Evolutionary conservation across 495 filamentous ascomycete genomes (phyloP).

Genomic region (Cercophora newfieldiana): DNA sequence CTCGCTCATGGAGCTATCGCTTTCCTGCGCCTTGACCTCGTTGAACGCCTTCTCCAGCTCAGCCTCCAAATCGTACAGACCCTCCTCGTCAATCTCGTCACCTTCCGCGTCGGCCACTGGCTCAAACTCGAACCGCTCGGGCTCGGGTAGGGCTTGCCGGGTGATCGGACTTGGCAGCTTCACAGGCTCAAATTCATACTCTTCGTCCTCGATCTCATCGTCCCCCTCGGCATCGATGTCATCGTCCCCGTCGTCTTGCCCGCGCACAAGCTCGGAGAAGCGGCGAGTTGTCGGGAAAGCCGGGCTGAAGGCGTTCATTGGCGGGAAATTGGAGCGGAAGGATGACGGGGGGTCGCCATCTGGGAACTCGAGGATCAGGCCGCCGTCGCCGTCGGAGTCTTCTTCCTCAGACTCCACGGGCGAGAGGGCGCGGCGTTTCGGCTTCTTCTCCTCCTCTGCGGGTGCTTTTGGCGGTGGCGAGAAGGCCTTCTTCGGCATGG

Average conservation of each 20-base stretch:
- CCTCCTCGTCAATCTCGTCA: conserved; percentile 30
- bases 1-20: conserved; percentile 35
- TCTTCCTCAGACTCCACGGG: conserved; percentile 39
- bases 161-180: conserved; percentile 39
- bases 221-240: conserved; percentile 36
- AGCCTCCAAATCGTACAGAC: conserved; percentile 39
- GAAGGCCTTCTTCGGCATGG: not conserved
- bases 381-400: conserved; percentile 47
- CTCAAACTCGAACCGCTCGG: conserved; percentile 18
- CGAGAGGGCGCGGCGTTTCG: conserved; percentile 22
- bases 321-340: conserved; percentile 20
- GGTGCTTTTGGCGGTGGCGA: conserved; percentile 23
- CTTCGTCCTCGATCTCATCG: conserved; percentile 23
- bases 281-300: conserved; percentile 36
- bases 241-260: conserved; percentile 39
- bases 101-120: conserved; percentile 24
- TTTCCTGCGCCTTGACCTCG: conserved; percentile 23
- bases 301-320: conserved; percentile 35
- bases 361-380: conserved; percentile 48
- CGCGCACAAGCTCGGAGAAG: conserved; percentile 43
- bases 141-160: conserved; percentile 13
- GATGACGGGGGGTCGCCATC: conserved; percentile 32
- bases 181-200: conserved; percentile 19
- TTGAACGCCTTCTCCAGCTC: conserved; percentile 39
- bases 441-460: conserved; percentile 26